Evolutionary conservation across 345 rosid species (phyloP), one percentile per base, ranked within the genome.

Genomic region (Gossypium turneri): DNA sequence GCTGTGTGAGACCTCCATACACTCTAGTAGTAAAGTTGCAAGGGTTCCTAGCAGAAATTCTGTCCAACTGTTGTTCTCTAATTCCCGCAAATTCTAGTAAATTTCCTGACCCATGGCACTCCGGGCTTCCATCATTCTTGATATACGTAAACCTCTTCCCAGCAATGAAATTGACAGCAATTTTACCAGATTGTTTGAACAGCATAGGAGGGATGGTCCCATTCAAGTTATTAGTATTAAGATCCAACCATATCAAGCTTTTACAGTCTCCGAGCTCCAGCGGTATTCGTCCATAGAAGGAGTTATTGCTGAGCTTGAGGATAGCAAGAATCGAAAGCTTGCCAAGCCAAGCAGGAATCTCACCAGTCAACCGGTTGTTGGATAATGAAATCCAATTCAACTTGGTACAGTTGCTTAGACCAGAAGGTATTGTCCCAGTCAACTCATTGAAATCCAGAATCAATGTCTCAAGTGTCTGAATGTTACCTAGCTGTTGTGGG

Each of bases 191-290:
- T 44, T 91, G 97, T 74, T 86, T 89, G 81, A 93, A 95, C 85
- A 95, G 79, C 60, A 81, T 90, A 0, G 89, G 82, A 2, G 99
- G 99, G 78, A 95, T 93, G 3, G 88, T 79, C 9, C 97, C 98
- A 70, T 66, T 85, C 76, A 95, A 84, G 17, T 0, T 16, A 81
- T 95, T 95, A 71, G 92, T 85, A 72, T 95, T 95, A 57, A 95
- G 90, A 84, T 93, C 99, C 72, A 95, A 76, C 99, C 99, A 95
- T 60, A 95, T 88, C 81, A 95, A 82, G 88, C 99, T 95, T 19
- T 82, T 75, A 65, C 94, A 89, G 27, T 95, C 92, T 1, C 99
- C 99, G 3, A 95, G 91, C 94, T 93, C 93, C 0, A 86, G 88
- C 2, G 99, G 99, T 67, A 95, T 91, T 41, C 85, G 82, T 1